Evolutionary conservation across 768 basidiomycete species (phyloP).

Genomic region (Ramaria sp.): DNA sequence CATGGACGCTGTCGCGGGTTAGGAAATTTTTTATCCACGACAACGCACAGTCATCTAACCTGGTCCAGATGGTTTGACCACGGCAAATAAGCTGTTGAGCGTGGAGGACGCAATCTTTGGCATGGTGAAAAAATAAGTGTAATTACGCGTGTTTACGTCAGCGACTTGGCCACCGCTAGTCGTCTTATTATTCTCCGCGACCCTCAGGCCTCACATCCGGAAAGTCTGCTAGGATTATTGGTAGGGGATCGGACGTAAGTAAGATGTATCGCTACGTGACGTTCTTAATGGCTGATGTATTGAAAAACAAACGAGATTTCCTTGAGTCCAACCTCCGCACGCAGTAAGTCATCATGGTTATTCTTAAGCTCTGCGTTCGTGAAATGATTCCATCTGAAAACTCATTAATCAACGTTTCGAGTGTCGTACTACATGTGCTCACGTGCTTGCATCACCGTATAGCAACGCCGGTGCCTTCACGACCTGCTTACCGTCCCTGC

Average conservation of each 20-base stretch:
- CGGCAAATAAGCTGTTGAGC: constrained; percentile 72
- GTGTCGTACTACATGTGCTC: constrained; percentile 26
- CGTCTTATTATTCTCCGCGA: too few species aligned
- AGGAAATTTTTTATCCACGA: neutral
- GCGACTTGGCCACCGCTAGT: too few species aligned
- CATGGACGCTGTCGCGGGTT: constrained; percentile 57
- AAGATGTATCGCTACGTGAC: neutral
- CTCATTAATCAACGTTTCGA: neutral
- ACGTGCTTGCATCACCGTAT: constrained; percentile 98
- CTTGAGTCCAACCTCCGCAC: constrained; percentile 74
- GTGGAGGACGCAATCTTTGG: constrained; percentile 47
- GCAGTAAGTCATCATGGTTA: constrained; percentile 91
- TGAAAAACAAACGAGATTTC: constrained; percentile 96
- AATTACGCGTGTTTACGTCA: neutral
- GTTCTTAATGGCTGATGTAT: constrained; percentile 72
- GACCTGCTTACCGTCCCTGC: constrained; percentile 75
- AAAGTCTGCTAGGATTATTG: too few species aligned
- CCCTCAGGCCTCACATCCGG: too few species aligned
- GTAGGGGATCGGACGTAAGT: too few species aligned
- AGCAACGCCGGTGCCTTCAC: constrained; percentile 77
- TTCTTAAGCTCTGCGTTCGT: constrained; percentile 78
- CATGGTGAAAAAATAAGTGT: constrained; percentile 30
- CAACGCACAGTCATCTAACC: neutral
- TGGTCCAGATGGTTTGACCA: constrained; percentile 87
- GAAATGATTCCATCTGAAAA: constrained; percentile 90